Base-by-base conservation (phyloP, 1,139 yeast genomes). In the Barnettozyma hawaiiensis region DNA sequence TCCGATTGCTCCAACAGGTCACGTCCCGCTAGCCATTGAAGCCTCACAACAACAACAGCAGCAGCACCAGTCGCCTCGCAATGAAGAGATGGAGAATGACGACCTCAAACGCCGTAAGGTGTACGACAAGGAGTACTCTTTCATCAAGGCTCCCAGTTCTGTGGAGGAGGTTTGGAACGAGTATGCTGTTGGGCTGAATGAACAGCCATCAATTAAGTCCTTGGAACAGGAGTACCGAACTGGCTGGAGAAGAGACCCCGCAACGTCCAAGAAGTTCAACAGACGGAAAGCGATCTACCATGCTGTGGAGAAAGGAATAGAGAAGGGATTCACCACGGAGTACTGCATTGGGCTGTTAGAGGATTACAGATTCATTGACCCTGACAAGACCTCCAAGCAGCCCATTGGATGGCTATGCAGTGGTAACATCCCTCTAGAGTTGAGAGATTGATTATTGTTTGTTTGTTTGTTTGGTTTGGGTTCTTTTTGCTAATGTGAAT, bases 371-470 rank as follows among this genome's bases (percentile, higher is more conserved):
- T 51, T 42, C 39, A 49, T 57, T 26, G 67, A 64, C 46, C 52
- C 60, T 14, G 61, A 55, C 11, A 62, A 60, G 39, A 60, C 60
- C 31, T 42, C 58, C 26, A 64, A 65, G 45, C 68, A 64, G 40
- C 69, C 71, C 2, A 65, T 66, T 19, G 70, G 71, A 9, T 66
- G 71, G 71, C 48, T 66, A 31, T 64, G 67, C 35, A 66, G 63
- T 37, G 60, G 62, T 3, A 55, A 57, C 35, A 24, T 56, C 5
- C 60, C 60, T 19, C 31, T 34, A 2, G 53, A 52, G 35, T 40
- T 56, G 44, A 52, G 29, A 33, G 16, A 40, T 6, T 28, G 14
- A 16, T 18, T 16, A 20, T n/a, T 20, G 14, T 15, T 11, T 31
- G 12, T 32, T 19, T 32, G 12, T 23, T 23, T 15, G 14, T 19